phyloP scores from a whole-genome alignment of 441 rosid genomes.

The Mallotus repandus region DNA sequence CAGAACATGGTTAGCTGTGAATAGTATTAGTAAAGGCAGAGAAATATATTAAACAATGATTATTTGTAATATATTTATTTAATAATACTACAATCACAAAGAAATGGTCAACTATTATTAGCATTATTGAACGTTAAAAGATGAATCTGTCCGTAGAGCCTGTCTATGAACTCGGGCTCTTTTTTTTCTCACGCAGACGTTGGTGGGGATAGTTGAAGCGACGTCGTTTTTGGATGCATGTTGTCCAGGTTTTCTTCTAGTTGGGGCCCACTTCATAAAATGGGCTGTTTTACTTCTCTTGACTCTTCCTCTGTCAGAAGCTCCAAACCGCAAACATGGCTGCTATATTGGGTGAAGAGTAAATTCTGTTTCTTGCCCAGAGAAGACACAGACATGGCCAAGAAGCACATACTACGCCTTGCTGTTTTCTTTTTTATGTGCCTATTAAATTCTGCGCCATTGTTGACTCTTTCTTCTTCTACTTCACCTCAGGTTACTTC shows the following conservation, averaged over 20 bases:
- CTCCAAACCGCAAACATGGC: not conserved
- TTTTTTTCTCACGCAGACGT: too few relatives aligned
- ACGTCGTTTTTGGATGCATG: not conserved
- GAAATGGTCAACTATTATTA: not conserved
- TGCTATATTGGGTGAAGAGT: not conserved
- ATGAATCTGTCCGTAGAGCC: not conserved
- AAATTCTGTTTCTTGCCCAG: not conserved
- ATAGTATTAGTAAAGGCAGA: constrained; percentile 9
- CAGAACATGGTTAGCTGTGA: not conserved
- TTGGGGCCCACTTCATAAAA: not conserved
- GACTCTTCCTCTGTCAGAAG: too few relatives aligned
- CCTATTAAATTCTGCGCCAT: constrained; percentile 17
- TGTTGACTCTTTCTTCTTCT: constrained; percentile 21
- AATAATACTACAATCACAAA: not conserved
- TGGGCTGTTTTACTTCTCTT: not conserved
- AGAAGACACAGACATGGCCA: constrained; percentile 25
- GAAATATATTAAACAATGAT: constrained; percentile 20
- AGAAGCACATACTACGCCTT: constrained; percentile 12
- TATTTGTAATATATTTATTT: not conserved
- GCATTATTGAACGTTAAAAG: not conserved
- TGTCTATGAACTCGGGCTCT: too few relatives aligned
- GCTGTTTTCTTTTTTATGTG: constrained; percentile 26
- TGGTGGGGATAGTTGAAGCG: not conserved
- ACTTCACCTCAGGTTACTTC: constrained; percentile 23
- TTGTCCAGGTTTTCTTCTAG: too few relatives aligned